Conservation (phyloP, 352 stramenopile species). For the Pythium brassicae region DNA sequence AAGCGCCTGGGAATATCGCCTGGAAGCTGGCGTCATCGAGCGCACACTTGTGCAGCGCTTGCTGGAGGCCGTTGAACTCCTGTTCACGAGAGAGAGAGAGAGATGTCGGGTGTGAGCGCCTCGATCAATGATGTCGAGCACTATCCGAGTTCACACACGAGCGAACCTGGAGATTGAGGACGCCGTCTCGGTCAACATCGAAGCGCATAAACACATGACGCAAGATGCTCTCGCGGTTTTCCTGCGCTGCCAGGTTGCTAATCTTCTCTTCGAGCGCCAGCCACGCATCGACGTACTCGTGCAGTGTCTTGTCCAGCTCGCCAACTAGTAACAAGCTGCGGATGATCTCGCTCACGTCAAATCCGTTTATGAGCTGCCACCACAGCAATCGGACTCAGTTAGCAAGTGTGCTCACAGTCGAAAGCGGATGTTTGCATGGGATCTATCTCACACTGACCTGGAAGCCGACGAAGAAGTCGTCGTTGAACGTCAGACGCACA, state of each 20-base stretch:
- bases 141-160: background rate
- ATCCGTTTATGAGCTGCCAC: constrained; percentile 13
- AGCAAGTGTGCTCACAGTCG: background rate
- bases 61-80: constrained; percentile 64
- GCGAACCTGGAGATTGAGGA: constrained; percentile 35
- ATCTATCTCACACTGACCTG: constrained; percentile 28
- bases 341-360: constrained; percentile 18
- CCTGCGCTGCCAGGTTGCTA: constrained; percentile 29
- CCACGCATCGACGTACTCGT: constrained; percentile 27
- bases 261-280: constrained; percentile 15
- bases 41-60: constrained; percentile 35
- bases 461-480: constrained; percentile 32
- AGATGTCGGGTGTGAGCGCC: too few relatives aligned
- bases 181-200: constrained; percentile 32
- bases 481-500: constrained; percentile 28
- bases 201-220: constrained; percentile 38
- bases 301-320: constrained; percentile 34
- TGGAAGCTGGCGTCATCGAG: constrained; percentile 31
- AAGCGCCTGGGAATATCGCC: constrained; percentile 27
- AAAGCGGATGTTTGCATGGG: background rate
- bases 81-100: constrained; percentile 4
- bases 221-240: constrained; percentile 33
- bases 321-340: constrained; percentile 27
- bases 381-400: background rate
- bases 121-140: too few relatives aligned